Evolutionary conservation across 2,329 filamentous ascomycete species (phyloP).

Genomic region (Penicillium sp.): DNA sequence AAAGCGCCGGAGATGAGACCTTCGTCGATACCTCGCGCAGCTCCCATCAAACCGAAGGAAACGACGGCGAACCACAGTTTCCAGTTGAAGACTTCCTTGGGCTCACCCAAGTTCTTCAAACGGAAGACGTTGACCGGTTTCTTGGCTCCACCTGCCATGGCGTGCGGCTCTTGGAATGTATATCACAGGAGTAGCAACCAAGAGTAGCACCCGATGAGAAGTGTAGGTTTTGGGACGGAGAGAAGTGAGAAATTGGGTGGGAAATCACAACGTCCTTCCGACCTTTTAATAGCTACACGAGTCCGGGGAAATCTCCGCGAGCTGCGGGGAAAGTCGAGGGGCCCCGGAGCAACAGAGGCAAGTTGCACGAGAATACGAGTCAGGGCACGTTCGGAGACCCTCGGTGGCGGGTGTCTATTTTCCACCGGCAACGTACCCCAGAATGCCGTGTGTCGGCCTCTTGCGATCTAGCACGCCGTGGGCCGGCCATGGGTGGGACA

Average conservation of each 20-base stretch:
- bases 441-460: not conserved
- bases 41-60: conserved; percentile 72
- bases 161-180: conserved; percentile 6
- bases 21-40: conserved; percentile 76
- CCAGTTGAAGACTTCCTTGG: conserved; percentile 72
- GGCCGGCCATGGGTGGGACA: conserved; percentile 12
- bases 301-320: not conserved
- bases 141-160: conserved; percentile 46
- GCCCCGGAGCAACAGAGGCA: not conserved
- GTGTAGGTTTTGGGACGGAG: not conserved
- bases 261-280: not conserved
- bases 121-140: conserved; percentile 56
- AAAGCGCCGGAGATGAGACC: conserved; percentile 73
- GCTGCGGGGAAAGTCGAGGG: conserved; percentile 6
- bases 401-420: not conserved
- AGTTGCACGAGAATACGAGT: not conserved
- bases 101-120: conserved; percentile 63
- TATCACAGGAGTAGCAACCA: not conserved
- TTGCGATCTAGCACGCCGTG: not conserved
- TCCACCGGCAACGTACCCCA: not conserved
- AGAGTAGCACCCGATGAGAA: not conserved
- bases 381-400: not conserved
- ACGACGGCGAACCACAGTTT: conserved; percentile 73
- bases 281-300: conserved; percentile 8
- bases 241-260: not conserved